Percentiles rank a stretch among this genome's conserved stretches.
Conservation (phyloP, 2,329 filamentous ascomycete genomes). For the Neopestalotiopsis sp. region DNA sequence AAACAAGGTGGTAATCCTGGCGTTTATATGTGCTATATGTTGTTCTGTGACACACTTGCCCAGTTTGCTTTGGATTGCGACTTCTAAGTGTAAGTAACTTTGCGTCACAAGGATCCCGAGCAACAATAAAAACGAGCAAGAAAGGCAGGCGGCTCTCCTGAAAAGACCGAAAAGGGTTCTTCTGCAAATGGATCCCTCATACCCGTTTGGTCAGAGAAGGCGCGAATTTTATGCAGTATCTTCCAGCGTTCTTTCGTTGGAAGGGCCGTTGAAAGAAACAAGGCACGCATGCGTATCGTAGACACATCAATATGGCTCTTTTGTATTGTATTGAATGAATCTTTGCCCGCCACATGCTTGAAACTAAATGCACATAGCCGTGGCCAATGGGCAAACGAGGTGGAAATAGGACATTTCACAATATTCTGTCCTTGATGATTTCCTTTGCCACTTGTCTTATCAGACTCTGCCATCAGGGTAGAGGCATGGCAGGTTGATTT, state of each 20-base stretch:
- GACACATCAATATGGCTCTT: not conserved
- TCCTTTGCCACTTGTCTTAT: constrained; percentile 17
- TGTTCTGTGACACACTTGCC: no score
- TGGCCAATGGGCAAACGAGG: not conserved
- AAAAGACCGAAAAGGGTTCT: no score
- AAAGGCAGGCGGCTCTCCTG: no score
- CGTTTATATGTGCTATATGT: no score
- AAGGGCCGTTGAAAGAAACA: not conserved
- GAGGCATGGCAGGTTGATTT: constrained; percentile 17
- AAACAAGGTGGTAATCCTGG: no score
- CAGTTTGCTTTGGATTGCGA: no score
- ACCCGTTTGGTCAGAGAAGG: no score
- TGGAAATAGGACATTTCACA: constrained; percentile 59
- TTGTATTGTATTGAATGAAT: not conserved
- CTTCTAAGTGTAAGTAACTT: no score
- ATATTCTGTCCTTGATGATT: constrained; percentile 59
- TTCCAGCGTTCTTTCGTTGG: no score
- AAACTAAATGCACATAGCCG: not conserved
- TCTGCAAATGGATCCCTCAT: no score
- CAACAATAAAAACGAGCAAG: not conserved
- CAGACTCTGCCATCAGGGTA: constrained; percentile 16
- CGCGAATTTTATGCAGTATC: no score
- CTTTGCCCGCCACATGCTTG: not conserved
- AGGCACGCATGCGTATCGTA: not conserved
- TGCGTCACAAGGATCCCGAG: not conserved